Evolutionary conservation across 805 yeast species (phyloP), one percentile per base, ranked within the genome.

Genomic region (Saccharomycopsis synnaedendra): DNA sequence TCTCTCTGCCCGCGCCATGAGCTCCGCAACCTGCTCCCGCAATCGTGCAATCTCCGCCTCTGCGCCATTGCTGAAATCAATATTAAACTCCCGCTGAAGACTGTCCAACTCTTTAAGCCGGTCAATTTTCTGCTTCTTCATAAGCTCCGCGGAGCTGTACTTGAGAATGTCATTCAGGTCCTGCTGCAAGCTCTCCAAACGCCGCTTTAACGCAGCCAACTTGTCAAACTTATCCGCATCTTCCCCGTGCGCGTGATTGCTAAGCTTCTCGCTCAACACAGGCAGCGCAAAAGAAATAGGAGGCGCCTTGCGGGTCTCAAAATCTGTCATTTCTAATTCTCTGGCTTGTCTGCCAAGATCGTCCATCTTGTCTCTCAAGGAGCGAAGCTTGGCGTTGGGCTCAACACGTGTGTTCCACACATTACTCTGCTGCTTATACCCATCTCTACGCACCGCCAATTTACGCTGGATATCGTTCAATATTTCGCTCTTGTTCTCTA

Each of bases 261-360:
- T 40, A 28, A 32, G 41, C 48, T 43, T 39, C 31, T 47, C 31
- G 6, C 44, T 5, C 7, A 41, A 34, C 6, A 5, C 36, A 19
- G 44, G 49, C 5, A 56, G 55, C 1, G 62, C 56, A 8, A 44
- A 39, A 9, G 59, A 59, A 3, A 49, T 46, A 10, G 57, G 48
- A 3, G 55, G 51, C 11, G 27, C 42, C 45, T 19, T 33, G 44
- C 7, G 54, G 33, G 78, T 85, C 31, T 75, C 81, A 57, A 86
- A 88, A 55, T 87, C 93, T 27, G 85, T 82, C 75, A 78, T 81
- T 60, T 90, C 97, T 50, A 90, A 70, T 57, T 83, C 85, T 51
- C 94, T 68, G 0, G 96, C 96, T 67, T 85, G 85, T 43, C 76
- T 74, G 59, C 85, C 95, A 46, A 89, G 71, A 53, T 77, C 81